Evolutionary conservation across 805 yeast species (phyloP).

Genomic region (Kuraishia capsulata): DNA sequence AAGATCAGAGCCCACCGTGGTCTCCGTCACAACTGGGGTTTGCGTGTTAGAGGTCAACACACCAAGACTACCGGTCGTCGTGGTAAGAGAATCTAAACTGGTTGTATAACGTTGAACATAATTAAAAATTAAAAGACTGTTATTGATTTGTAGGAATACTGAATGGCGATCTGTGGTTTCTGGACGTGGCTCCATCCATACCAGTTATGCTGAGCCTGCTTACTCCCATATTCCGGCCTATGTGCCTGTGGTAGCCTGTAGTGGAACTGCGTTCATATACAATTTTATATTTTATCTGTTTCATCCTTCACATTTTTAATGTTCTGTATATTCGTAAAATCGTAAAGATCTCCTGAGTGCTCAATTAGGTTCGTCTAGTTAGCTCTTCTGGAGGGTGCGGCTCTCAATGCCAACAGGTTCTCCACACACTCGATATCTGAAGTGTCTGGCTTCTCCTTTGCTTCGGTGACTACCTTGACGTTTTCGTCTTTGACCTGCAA

Average conservation of each 20-base stretch:
- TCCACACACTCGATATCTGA: constrained; percentile 25
- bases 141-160: too few relatives aligned
- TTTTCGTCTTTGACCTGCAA: constrained; percentile 3
- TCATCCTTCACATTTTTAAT: too few relatives aligned
- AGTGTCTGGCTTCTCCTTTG: neutral
- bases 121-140: too few relatives aligned
- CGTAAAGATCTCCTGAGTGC: too few relatives aligned
- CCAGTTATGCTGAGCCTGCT: neutral
- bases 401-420: constrained; percentile 29
- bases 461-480: neutral
- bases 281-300: too few relatives aligned
- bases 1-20: constrained; percentile 99
- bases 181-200: too few relatives aligned
- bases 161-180: too few relatives aligned
- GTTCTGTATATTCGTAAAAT: too few relatives aligned
- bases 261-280: too few relatives aligned
- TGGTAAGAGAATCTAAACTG: constrained; percentile 30
- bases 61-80: constrained; percentile 99
- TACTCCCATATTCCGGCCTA: constrained; percentile 1
- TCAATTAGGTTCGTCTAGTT: too few relatives aligned
- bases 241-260: too few relatives aligned
- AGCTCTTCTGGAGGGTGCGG: too few relatives aligned
- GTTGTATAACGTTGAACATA: neutral
- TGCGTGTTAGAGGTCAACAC: constrained; percentile 99
- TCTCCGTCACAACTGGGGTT: constrained; percentile 99